Percentiles rank a stretch among this genome's conserved stretches.
phyloP scores from a whole-genome alignment of 2,329 filamentous ascomycete genomes.

The Corynespora cassiicola region DNA sequence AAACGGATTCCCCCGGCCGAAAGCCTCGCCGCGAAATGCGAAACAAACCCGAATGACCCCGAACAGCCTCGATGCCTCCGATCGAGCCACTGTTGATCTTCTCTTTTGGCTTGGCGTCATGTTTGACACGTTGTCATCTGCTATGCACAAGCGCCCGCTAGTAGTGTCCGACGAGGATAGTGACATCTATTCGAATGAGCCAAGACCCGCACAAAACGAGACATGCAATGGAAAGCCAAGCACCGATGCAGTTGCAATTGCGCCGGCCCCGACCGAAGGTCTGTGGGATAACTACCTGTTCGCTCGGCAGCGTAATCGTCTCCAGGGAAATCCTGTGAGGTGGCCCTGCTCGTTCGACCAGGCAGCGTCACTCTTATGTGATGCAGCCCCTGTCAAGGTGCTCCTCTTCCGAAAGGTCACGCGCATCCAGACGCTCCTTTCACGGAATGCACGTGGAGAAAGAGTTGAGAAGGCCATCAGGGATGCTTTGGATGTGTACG shows the following conservation, averaged over 20 bases:
- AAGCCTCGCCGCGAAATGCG: constrained; percentile 12
- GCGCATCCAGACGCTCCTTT: constrained; percentile 61
- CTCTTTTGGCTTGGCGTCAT: constrained; percentile 66
- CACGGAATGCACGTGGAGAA: constrained; percentile 45
- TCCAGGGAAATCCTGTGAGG: constrained; percentile 32
- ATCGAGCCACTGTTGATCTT: constrained; percentile 58
- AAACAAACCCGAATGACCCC: constrained; percentile 20
- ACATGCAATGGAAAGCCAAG: constrained; percentile 7
- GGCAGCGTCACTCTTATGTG: constrained; percentile 57
- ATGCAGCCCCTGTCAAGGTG: constrained; percentile 65
- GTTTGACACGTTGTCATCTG: constrained; percentile 64
- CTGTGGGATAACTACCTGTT: constrained; percentile 51
- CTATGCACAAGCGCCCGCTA: constrained; percentile 57
- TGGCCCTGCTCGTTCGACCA: constrained; percentile 65
- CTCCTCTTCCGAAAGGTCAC: constrained; percentile 64
- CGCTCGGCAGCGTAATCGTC: constrained; percentile 33
- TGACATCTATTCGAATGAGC: constrained; percentile 36
- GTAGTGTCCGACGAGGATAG: constrained; percentile 56
- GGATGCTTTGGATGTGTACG: constrained; percentile 57
- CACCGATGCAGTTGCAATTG: background rate
- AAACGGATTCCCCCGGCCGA: constrained; percentile 11
- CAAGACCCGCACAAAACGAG: constrained; percentile 3
- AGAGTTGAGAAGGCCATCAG: constrained; percentile 58
- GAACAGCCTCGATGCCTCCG: constrained; percentile 35
- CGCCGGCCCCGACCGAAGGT: constrained; percentile 16